A percentile compares a stretch with the other conserved stretches of the same genome.
Evolutionary conservation across 2,329 filamentous ascomycete genomes (phyloP).

Genomic region (Alternaria hordeiaustralica): DNA sequence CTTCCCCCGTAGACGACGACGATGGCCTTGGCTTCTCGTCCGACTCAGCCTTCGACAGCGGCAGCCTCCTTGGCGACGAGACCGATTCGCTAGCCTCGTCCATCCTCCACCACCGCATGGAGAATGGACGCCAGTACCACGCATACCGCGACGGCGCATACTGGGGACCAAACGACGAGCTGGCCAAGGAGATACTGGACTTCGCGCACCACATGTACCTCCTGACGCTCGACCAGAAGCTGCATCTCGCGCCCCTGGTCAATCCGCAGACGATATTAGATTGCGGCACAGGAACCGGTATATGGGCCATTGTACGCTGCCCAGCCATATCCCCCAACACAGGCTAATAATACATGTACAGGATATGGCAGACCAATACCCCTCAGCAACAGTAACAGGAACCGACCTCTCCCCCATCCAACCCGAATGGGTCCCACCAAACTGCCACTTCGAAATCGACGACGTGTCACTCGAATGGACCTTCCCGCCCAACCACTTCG

Average conservation of each 20-base stretch:
- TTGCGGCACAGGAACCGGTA: constrained; percentile 47
- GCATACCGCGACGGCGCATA: constrained; percentile 47
- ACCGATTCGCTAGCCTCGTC: constrained; percentile 46
- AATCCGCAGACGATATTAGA: constrained; percentile 42
- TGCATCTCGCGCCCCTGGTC: constrained; percentile 42
- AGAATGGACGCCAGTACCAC: constrained; percentile 48
- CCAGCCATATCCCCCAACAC: no score
- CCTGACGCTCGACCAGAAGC: constrained; percentile 42
- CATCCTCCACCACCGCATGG: constrained; percentile 45
- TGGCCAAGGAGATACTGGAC: constrained; percentile 53
- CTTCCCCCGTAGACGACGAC: constrained; percentile 1
- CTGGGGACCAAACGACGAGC: constrained; percentile 54
- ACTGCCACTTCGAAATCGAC: constrained; percentile 57
- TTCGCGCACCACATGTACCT: constrained; percentile 52
- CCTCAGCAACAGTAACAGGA: constrained; percentile 47
- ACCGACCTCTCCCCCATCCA: constrained; percentile 59
- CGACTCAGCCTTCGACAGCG: constrained; percentile 48
- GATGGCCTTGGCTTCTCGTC: constrained; percentile 26
- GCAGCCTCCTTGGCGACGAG: constrained; percentile 44
- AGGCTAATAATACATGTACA: no score
- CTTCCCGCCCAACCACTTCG: constrained; percentile 45
- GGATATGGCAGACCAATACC: constrained; percentile 39
- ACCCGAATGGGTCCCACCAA: constrained; percentile 55
- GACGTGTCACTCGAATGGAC: constrained; percentile 54
- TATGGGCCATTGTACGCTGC: constrained; percentile 42